phyloP scores from a whole-genome alignment of 2,329 filamentous ascomycete species.

The Macroventuria anomochaeta region DNA sequence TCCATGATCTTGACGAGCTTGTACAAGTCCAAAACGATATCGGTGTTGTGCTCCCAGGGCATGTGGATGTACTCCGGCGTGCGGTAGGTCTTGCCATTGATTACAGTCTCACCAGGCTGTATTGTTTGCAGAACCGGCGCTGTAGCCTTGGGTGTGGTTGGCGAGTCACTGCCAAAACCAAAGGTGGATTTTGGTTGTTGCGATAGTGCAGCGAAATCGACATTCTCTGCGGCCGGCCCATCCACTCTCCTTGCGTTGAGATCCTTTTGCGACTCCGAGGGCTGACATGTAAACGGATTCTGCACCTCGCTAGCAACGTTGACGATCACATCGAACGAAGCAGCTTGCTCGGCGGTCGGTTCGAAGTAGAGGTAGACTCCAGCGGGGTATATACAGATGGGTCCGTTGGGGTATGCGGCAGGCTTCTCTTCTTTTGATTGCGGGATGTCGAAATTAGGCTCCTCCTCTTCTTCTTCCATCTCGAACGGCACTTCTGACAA shows the following conservation, averaged over 20 bases:
- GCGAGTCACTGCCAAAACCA: constrained; percentile 47
- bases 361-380: constrained; percentile 81
- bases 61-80: constrained; percentile 85
- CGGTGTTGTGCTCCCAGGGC: constrained; percentile 87
- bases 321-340: constrained; percentile 80
- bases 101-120: constrained; percentile 33
- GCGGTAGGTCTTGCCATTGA: constrained; percentile 38
- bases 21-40: constrained; percentile 80
- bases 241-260: constrained; percentile 46
- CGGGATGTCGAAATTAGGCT: constrained; percentile 61
- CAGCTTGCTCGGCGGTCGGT: constrained; percentile 77
- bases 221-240: constrained; percentile 44
- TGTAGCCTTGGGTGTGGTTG: constrained; percentile 61
- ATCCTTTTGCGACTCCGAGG: constrained; percentile 40
- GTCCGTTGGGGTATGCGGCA: constrained; percentile 81
- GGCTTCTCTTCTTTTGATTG: constrained; percentile 73
- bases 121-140: constrained; percentile 49
- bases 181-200: constrained; percentile 33
- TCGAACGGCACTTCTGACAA: constrained; percentile 69
- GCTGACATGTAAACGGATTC: constrained; percentile 68
- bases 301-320: constrained; percentile 84
- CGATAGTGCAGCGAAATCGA: constrained; percentile 45
- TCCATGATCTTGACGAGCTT: constrained; percentile 78
- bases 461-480: constrained; percentile 72
- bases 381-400: constrained; percentile 80